Evolutionary conservation across 352 stramenopile genomes (phyloP).

Genomic region (Plasmopara viticola): DNA sequence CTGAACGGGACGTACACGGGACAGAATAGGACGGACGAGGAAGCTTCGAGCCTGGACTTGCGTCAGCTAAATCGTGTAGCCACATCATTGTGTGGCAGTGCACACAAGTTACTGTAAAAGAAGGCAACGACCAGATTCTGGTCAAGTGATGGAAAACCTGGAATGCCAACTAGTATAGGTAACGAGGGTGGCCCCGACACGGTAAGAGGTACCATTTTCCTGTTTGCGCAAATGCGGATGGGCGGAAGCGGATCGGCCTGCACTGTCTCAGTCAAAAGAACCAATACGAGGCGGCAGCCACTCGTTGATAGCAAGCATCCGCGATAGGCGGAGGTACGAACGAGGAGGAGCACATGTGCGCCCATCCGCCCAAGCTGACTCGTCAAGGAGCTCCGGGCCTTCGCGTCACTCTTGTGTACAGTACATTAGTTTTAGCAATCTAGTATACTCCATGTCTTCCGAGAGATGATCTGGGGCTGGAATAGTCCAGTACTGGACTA

Average conservation of each 20-base stretch:
- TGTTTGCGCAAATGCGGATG: neutral
- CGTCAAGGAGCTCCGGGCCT: neutral
- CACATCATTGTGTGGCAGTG: neutral
- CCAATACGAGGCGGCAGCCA: slow-evolving; percentile 7
- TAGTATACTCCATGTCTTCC: too few relatives aligned
- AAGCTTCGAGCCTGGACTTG: neutral
- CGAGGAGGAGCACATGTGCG: slow-evolving; percentile 9
- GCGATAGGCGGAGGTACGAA: slow-evolving; percentile 20
- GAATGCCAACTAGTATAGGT: too few relatives aligned
- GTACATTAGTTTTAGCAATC: slow-evolving; percentile 10
- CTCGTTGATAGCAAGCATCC: slow-evolving; percentile 7
- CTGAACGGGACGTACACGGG: neutral
- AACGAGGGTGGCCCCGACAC: too few relatives aligned
- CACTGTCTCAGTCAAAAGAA: neutral
- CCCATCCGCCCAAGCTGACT: slow-evolving; percentile 13
- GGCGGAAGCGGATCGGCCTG: neutral
- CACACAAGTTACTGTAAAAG: too few relatives aligned
- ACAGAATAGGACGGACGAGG: neutral
- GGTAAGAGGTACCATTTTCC: too few relatives aligned
- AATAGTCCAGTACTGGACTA: neutral
- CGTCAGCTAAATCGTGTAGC: neutral
- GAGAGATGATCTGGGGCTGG: slow-evolving; percentile 1
- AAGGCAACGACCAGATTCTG: neutral
- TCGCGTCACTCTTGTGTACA: neutral
- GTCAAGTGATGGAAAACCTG: neutral